Evolutionary conservation across 352 stramenopile genomes (phyloP).

Genomic region (Pythium rhizo-oryzae): DNA sequence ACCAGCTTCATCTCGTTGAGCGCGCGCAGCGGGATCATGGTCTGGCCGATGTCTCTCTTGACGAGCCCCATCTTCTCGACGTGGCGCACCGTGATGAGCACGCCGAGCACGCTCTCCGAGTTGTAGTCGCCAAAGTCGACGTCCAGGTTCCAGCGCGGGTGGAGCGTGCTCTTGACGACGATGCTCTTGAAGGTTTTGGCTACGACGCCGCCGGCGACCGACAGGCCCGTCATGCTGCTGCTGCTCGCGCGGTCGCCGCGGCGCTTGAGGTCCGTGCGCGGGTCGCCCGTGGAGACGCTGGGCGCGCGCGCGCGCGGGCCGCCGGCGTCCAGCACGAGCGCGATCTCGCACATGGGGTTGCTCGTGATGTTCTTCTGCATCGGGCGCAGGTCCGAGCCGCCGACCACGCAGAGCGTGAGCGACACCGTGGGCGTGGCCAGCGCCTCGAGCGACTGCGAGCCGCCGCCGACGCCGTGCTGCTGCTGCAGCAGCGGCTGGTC

Average conservation of each 20-base stretch:
- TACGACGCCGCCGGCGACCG: slow-evolving; percentile 24
- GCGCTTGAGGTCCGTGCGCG: slow-evolving; percentile 23
- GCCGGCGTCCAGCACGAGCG: slow-evolving; percentile 62
- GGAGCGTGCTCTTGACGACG: slow-evolving; percentile 72
- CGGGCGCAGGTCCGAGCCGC: slow-evolving; percentile 55
- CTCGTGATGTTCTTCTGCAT: slow-evolving; percentile 75
- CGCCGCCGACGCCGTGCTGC: slow-evolving; percentile 14
- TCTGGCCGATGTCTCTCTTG: slow-evolving; percentile 73
- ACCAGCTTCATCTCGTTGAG: slow-evolving; percentile 80
- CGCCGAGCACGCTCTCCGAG: slow-evolving; percentile 62
- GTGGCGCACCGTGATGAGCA: slow-evolving; percentile 70
- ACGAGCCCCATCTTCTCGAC: slow-evolving; percentile 75
- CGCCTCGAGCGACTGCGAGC: slow-evolving; percentile 60
- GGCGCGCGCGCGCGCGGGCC: slow-evolving; percentile 31
- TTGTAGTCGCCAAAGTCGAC: slow-evolving; percentile 82
- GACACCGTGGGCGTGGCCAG: slow-evolving; percentile 60
- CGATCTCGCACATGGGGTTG: slow-evolving; percentile 72
- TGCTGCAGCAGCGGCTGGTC: slow-evolving; percentile 59
- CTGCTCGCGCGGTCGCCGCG: slow-evolving; percentile 11
- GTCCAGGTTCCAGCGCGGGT: slow-evolving; percentile 83
- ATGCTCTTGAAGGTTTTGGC: slow-evolving; percentile 59
- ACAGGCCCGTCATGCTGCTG: slow-evolving; percentile 5
- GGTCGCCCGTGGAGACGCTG: slow-evolving; percentile 13
- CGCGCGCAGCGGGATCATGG: slow-evolving; percentile 63
- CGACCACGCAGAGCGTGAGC: slow-evolving; percentile 60